Percentiles rank a stretch among this genome's conserved stretches.
Conservation (phyloP, 2,329 filamentous ascomycete genomes). For the Alternaria solani region DNA sequence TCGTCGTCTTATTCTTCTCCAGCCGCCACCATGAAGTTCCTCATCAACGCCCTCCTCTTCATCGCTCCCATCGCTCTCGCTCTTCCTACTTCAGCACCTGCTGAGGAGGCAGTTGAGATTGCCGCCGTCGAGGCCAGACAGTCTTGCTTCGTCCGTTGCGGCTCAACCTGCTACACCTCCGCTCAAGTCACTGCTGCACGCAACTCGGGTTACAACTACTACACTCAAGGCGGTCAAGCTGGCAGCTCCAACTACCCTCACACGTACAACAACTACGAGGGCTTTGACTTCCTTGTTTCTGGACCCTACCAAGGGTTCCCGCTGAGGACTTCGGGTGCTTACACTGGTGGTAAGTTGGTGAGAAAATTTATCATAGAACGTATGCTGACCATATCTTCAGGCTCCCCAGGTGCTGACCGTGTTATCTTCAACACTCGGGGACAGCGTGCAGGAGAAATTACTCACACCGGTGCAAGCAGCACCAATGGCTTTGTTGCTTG, state of each 20-base stretch:
- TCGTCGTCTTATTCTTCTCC: constrained; percentile 6
- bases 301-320: constrained; percentile 72
- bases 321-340: constrained; percentile 60
- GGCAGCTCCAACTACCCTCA: constrained; percentile 63
- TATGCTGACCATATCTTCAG: constrained; percentile 40
- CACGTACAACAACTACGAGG: constrained; percentile 68
- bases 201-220: constrained; percentile 61
- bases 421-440: constrained; percentile 68
- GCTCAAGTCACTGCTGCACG: constrained; percentile 60
- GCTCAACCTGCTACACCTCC: constrained; percentile 61
- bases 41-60: constrained; percentile 26
- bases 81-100: constrained; percentile 27
- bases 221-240: constrained; percentile 51
- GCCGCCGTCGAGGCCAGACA: constrained; percentile 48
- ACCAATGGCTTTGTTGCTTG: constrained; percentile 75
- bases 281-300: constrained; percentile 65
- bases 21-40: constrained; percentile 29
- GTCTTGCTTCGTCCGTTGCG: constrained; percentile 61
- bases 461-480: constrained; percentile 73
- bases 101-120: constrained; percentile 14
- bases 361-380: not conserved
- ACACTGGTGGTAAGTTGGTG: constrained; percentile 61
- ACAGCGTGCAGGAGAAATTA: constrained; percentile 69
- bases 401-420: constrained; percentile 71
- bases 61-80: constrained; percentile 28